Base-by-base conservation (phyloP, 495 filamentous ascomycete species). In the Neurospora hispaniola region DNA sequence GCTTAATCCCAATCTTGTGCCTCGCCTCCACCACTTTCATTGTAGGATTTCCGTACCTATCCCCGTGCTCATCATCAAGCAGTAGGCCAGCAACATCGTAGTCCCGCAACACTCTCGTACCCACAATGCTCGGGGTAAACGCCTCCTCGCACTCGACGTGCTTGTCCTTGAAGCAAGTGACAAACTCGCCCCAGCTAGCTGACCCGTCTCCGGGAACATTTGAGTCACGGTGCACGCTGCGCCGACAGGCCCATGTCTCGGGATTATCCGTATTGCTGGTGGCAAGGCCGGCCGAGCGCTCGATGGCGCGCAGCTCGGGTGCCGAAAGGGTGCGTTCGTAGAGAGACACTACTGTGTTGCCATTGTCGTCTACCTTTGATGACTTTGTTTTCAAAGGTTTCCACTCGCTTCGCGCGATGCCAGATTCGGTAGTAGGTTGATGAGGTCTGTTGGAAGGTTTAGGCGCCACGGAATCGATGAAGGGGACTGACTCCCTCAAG, bases 121-220 rank as follows among this genome's bases (percentile, higher is more conserved):
- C 84, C n/a, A 88, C 82, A 9, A 93, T 87, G 71, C 85, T 86
- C 16, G 91, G 91, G 42, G 92, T 96, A 79, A 92, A 94, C 54
- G 87, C 87, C 77, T 81, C 85, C 81, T 96, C 93, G 74, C 91
- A 85, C 80, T 87, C 81, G 6, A 86, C 87, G 80, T 95, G 93
- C 69, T 88, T 79, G 14, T 84, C 80, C 74, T 88, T 85, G 75
- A 94, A 80, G 42, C 86, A 87, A 1, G 74, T 73, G 31, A 86
- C 82, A 74, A 95, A 94, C 74, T 95, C 93, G 1, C 73, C 80
- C 85, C 87, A 92, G 27, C 80, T 85, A 8, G 90, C 92, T 5
- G 91, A 90, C 0, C 90, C 91, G 18, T 83, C 75, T 48, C 79
- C 77, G 5, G 80, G 75, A 9, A 9, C 27, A 27, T 66, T 66